Base-by-base conservation (phyloP, 129 eudicot species). In the Flaveria robusta region DNA sequence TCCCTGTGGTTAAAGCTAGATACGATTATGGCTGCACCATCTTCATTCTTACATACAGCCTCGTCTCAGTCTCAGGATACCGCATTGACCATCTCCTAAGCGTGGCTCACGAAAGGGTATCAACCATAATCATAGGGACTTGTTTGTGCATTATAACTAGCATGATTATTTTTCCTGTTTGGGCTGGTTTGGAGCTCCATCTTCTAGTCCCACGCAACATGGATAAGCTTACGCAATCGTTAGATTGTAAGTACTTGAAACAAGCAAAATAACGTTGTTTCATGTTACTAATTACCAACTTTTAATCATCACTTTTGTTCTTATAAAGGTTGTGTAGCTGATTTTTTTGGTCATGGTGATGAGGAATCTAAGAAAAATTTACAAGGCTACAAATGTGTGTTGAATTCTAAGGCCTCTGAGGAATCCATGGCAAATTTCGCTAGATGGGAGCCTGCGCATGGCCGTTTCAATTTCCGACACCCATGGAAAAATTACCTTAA, bases 381-480 rank as follows among this genome's bases (percentile, higher is more conserved):
- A 52, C 78, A 72, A 79, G 89, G 85, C 19, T 86, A 88, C 83
- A 88, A 86, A 80, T 88, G 93, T 79, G 87, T 85, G 76, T 81
- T 91, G 72, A 85, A 86, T 69, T 84, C 97, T 43, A 91, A 88
- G 77, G 93, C 87, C 13, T 58, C 91, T 0, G 93, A 91, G 73
- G 97, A 91, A 60, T 54, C 97, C 62, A 78, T 91, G 97, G 97
- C 87, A 5, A 84, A 82, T 71, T 87, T 86, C 68, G 96, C 91
- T 55, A 82, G 91, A 87, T 89, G 96, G 96, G 96, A 89, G 78
- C 96, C 96, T 71, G 85, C 86, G 34, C 91, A 89, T 69, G 96
- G 96, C 1, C 74, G 58, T 10, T 89, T 89, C 82, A 87, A 52
- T 71, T 89, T 86, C 81, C 68, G 72, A 9, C 89, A 89, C 83